Conservation (phyloP, 2,329 filamentous ascomycete species). For the Fusarium humuli region DNA sequence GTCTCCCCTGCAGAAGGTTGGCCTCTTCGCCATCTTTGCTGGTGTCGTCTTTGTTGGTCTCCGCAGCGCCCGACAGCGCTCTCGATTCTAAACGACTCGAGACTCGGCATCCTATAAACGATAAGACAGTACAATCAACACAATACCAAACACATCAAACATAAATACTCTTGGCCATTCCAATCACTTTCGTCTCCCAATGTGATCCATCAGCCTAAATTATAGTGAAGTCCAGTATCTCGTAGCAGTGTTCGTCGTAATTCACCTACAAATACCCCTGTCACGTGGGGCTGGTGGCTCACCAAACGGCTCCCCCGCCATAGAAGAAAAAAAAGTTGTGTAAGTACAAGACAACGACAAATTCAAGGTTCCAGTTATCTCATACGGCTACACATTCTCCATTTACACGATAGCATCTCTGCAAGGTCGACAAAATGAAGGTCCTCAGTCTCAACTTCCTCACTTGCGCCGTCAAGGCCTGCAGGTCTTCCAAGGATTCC, state of each 20-base stretch:
- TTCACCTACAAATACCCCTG: constrained; percentile 27
- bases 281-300: constrained; percentile 48
- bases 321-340: constrained; percentile 49
- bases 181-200: background rate
- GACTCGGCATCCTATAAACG: constrained; percentile 9
- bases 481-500: constrained; percentile 81
- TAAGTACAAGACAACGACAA: constrained; percentile 41
- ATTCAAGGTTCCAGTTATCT: constrained; percentile 3
- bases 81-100: constrained; percentile 31
- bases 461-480: constrained; percentile 94
- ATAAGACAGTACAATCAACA: constrained; percentile 30
- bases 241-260: constrained; percentile 1
- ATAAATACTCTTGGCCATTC: background rate
- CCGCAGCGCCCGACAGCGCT: constrained; percentile 37
- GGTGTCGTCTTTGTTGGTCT: constrained; percentile 39
- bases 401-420: background rate
- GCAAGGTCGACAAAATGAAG: constrained; percentile 73
- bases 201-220: constrained; percentile 1
- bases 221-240: background rate
- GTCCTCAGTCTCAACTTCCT: constrained; percentile 96
- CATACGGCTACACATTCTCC: background rate
- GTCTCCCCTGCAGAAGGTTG: constrained; percentile 41
- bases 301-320: constrained; percentile 35
- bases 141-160: constrained; percentile 18
- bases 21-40: constrained; percentile 38